Evolutionary conservation across 2,329 filamentous ascomycete species (phyloP).

Genomic region (Aspergillus sp.): DNA sequence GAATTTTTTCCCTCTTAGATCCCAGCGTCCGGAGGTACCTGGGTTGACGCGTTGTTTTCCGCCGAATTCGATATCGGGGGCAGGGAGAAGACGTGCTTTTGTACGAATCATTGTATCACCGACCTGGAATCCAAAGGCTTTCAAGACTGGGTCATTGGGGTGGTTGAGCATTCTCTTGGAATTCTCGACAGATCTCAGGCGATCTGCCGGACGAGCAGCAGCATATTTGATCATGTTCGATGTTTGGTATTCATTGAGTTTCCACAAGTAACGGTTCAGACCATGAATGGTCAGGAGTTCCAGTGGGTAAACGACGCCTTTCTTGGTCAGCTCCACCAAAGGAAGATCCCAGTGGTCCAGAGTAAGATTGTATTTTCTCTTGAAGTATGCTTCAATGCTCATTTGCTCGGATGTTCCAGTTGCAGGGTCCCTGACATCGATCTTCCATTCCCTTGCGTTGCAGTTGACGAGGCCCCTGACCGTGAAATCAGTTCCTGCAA

Average conservation of each 20-base stretch:
- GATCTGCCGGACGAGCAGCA: conserved; percentile 70
- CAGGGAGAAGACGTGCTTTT: conserved; percentile 68
- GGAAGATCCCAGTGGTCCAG: conserved; percentile 52
- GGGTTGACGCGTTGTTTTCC: conserved; percentile 58
- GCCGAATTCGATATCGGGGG: conserved; percentile 70
- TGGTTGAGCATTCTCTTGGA: conserved; percentile 70
- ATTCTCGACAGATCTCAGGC: conserved; percentile 66
- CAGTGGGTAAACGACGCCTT: conserved; percentile 54
- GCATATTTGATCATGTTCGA: conserved; percentile 90
- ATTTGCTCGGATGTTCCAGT: conserved; percentile 48
- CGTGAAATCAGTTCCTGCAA: conserved; percentile 44
- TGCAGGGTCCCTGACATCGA: conserved; percentile 41
- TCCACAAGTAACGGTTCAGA: conserved; percentile 59
- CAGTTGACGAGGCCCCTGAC: conserved; percentile 51
- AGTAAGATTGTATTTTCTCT: conserved; percentile 50
- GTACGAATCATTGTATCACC: conserved; percentile 63
- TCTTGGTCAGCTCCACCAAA: conserved; percentile 59
- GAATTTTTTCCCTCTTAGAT: conserved; percentile 80
- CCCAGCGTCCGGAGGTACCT: conserved; percentile 74
- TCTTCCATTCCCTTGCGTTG: conserved; percentile 45
- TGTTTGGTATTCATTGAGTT: conserved; percentile 65
- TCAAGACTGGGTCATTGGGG: conserved; percentile 66
- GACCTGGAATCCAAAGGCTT: conserved; percentile 72
- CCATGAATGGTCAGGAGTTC: conserved; percentile 54
- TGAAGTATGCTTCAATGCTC: conserved; percentile 61